phyloP scores from a whole-genome alignment of 208 protist species.

The Naegleria lovaniensis region DNA sequence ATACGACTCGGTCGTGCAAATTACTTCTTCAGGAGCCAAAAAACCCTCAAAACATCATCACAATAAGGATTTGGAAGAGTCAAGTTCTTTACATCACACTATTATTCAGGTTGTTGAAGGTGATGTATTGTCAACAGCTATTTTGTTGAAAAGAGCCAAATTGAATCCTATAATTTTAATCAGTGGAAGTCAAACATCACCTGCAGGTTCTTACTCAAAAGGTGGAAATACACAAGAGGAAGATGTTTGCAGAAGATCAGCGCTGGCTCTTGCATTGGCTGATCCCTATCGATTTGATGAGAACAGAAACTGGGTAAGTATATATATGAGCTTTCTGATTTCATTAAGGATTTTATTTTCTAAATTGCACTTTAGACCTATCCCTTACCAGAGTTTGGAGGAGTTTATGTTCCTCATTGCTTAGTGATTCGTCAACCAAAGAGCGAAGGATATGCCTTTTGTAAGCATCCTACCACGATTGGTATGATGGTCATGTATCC shows the following conservation, averaged over 20 bases:
- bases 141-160: not conserved
- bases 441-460: slow-evolving; percentile 26
- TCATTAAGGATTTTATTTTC: no score
- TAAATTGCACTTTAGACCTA: slow-evolving; percentile 5
- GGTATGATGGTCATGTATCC: not conserved
- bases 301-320: no score
- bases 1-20: not conserved
- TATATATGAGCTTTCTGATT: no score
- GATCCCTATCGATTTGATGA: not conserved
- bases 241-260: slow-evolving; percentile 4
- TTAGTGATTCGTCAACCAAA: slow-evolving; percentile 1
- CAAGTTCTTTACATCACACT: not conserved
- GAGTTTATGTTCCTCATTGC: not conserved
- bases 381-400: slow-evolving; percentile 18
- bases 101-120: not conserved
- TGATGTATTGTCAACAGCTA: not conserved
- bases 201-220: not conserved
- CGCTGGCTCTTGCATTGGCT: not conserved
- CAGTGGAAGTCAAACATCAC: not conserved
- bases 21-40: not conserved
- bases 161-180: not conserved
- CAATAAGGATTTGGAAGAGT: not conserved
- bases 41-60: not conserved
- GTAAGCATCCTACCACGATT: not conserved
- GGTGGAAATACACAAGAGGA: slow-evolving; percentile 27